Evolutionary conservation across 805 yeast species (phyloP).

Genomic region (Grigorovia yakushimaensis): DNA sequence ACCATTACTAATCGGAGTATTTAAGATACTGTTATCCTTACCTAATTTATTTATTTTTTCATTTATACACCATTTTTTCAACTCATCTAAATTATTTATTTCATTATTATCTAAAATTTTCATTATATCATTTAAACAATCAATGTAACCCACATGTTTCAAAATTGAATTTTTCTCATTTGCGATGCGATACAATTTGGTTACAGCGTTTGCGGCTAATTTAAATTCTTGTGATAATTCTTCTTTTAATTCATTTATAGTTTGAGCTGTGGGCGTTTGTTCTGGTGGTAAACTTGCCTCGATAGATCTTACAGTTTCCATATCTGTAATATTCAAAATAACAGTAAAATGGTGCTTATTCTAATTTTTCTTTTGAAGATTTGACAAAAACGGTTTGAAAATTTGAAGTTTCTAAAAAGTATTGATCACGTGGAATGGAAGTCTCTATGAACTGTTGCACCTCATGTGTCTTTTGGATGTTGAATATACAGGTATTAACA

Average conservation of each 20-base stretch:
- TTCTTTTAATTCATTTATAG: constrained; percentile 30
- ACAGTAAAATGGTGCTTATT: not conserved
- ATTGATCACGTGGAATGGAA: no score
- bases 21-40: constrained; percentile 7
- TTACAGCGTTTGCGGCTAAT: constrained; percentile 63
- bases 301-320: constrained; percentile 19
- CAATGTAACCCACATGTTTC: constrained; percentile 50
- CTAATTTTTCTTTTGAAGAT: no score
- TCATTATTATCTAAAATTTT: constrained; percentile 23
- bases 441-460: no score
- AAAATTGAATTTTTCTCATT: constrained; percentile 41
- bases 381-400: no score
- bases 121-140: constrained; percentile 51
- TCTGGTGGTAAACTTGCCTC: constrained; percentile 25
- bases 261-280: constrained; percentile 23
- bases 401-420: no score
- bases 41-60: constrained; percentile 4
- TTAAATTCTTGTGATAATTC: constrained; percentile 58
- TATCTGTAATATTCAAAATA: constrained; percentile 1
- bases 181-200: constrained; percentile 54
- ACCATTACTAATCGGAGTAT: not conserved
- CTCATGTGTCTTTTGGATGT: no score
- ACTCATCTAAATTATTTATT: constrained; percentile 10
- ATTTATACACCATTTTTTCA: constrained; percentile 21
- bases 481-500: no score